Evolutionary conservation across 1,139 yeast genomes (phyloP).

Genomic region (Debaryomyces subglobosus): DNA sequence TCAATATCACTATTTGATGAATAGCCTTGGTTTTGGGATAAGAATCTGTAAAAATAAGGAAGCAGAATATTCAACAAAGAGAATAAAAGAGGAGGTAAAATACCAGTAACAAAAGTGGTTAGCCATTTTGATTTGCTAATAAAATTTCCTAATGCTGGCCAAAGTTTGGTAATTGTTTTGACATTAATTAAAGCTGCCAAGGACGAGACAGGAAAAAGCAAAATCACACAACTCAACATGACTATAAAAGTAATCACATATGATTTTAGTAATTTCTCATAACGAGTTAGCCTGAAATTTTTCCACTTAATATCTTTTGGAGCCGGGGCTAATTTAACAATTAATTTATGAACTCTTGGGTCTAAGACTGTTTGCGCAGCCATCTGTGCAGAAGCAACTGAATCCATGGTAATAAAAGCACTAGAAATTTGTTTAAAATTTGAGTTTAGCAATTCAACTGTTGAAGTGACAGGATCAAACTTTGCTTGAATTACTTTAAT

Average conservation of each 20-base stretch:
- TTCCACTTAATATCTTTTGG: constrained; percentile 82
- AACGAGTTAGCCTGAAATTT: constrained; percentile 63
- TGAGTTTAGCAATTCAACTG: constrained; percentile 29
- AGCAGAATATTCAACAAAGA: constrained; percentile 66
- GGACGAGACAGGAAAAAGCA: constrained; percentile 72
- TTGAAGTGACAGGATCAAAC: constrained; percentile 30
- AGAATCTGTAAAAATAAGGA: constrained; percentile 69
- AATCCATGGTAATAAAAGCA: constrained; percentile 81
- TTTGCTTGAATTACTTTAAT: constrained; percentile 34
- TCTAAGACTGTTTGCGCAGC: constrained; percentile 82
- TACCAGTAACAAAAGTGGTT: constrained; percentile 70
- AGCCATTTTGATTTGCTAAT: constrained; percentile 67
- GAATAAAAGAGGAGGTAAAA: constrained; percentile 75
- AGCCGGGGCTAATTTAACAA: constrained; percentile 76
- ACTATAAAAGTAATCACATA: constrained; percentile 64
- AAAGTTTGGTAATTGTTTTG: constrained; percentile 68
- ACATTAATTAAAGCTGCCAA: constrained; percentile 72
- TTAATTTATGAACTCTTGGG: constrained; percentile 72
- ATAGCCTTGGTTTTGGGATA: constrained; percentile 71
- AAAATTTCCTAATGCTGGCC: constrained; percentile 71
- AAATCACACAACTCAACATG: constrained; percentile 62
- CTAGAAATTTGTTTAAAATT: constrained; percentile 54
- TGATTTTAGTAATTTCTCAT: constrained; percentile 56
- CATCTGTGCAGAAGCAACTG: constrained; percentile 85
- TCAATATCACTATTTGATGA: constrained; percentile 78